Conservation (phyloP, 495 filamentous ascomycete genomes). For the Achaetomiella virescens region DNA sequence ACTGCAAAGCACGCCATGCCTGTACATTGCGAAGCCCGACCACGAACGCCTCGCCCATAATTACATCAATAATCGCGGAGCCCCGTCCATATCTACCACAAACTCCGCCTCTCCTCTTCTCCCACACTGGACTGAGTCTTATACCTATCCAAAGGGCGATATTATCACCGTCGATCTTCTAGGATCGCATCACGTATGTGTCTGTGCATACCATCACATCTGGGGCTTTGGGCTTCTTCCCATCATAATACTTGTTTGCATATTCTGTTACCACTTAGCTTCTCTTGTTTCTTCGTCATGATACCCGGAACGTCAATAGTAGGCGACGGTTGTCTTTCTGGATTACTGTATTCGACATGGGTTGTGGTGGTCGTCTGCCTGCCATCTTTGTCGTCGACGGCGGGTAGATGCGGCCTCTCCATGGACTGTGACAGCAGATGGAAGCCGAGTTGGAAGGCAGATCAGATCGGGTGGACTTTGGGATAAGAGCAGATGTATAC, state of each 20-base stretch:
- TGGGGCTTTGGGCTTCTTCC: background rate
- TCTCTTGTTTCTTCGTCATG: conserved; percentile 13
- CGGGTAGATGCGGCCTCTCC: background rate
- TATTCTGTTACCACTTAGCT: background rate
- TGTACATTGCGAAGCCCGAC: no score
- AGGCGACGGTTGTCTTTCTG: conserved; percentile 25
- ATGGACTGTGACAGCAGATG: background rate
- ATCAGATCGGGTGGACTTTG: background rate
- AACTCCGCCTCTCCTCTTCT: background rate
- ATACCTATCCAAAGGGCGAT: no score
- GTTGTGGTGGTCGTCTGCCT: background rate
- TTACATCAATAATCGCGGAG: background rate
- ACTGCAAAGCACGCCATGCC: background rate
- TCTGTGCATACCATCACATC: background rate
- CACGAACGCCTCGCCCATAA: background rate
- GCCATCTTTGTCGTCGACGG: background rate
- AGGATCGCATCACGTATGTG: background rate
- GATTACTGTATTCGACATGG: conserved; percentile 1
- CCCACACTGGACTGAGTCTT: no score
- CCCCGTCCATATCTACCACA: background rate
- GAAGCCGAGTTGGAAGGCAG: background rate
- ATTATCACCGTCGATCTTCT: background rate
- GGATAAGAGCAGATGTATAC: no score
- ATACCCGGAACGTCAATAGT: conserved; percentile 22
- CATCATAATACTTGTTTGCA: conserved; percentile 10